phyloP scores from a whole-genome alignment of 2,329 filamentous ascomycete genomes.

The Hypomyces rosellus region DNA sequence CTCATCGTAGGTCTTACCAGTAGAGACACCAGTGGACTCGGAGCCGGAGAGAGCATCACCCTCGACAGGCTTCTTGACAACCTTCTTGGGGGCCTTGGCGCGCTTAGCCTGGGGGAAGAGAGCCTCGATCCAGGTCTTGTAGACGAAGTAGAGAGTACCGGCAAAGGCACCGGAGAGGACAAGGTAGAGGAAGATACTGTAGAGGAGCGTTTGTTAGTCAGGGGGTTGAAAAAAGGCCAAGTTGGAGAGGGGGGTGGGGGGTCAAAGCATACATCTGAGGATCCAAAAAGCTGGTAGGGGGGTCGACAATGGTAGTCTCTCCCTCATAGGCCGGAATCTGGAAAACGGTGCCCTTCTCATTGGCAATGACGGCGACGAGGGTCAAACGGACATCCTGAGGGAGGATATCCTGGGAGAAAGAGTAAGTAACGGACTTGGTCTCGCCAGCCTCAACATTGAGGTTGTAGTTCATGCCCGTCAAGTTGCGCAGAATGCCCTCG shows the following conservation, averaged over 20 bases:
- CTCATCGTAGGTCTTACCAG: slow-evolving; percentile 75
- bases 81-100: slow-evolving; percentile 52
- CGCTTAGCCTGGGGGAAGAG: slow-evolving; percentile 90
- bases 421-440: slow-evolving; percentile 71
- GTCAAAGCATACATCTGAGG: slow-evolving; percentile 78
- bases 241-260: neutral
- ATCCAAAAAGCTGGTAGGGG: slow-evolving; percentile 85
- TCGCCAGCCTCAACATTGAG: slow-evolving; percentile 68
- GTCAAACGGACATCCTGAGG: slow-evolving; percentile 81
- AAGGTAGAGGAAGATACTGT: slow-evolving; percentile 93
- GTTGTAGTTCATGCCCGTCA: slow-evolving; percentile 71
- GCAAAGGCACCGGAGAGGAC: slow-evolving; percentile 74
- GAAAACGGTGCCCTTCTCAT: slow-evolving; percentile 61
- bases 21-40: slow-evolving; percentile 63
- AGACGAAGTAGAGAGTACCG: slow-evolving; percentile 89
- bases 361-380: slow-evolving; percentile 67
- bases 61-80: slow-evolving; percentile 59
- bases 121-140: slow-evolving; percentile 94
- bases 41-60: slow-evolving; percentile 59
- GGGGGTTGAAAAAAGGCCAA: neutral
- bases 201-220: neutral
- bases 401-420: slow-evolving; percentile 85
- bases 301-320: slow-evolving; percentile 80
- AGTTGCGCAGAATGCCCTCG: slow-evolving; percentile 68
- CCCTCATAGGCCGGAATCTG: slow-evolving; percentile 76